Percentiles rank a stretch among this genome's conserved stretches.
phyloP scores from a whole-genome alignment of 768 basidiomycete genomes.

The Phylloporus scabripes region DNA sequence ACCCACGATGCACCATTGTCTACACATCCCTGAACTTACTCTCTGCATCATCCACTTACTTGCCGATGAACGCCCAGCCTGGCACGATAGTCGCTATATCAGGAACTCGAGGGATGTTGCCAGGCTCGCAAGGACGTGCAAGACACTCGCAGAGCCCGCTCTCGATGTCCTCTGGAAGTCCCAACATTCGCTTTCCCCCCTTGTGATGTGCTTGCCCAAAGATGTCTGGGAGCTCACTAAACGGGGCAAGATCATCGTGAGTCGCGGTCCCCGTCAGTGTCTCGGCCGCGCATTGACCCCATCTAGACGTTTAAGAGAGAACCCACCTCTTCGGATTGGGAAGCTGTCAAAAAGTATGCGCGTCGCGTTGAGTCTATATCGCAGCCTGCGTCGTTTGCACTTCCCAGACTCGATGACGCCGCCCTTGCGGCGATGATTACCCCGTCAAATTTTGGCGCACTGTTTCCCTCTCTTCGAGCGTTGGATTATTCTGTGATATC shows the following conservation, averaged over 20 bases:
- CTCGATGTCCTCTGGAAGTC: conserved; percentile 29
- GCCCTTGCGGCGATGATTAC: conserved; percentile 17
- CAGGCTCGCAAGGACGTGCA: conserved; percentile 27
- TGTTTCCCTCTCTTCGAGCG: conserved; percentile 24
- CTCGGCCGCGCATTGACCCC: background rate
- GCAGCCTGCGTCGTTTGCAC: conserved; percentile 16
- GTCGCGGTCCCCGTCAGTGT: background rate
- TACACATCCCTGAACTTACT: conserved; percentile 26
- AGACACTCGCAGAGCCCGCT: conserved; percentile 23
- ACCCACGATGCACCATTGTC: conserved; percentile 24
- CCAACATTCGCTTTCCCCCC: conserved; percentile 22
- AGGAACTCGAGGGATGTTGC: conserved; percentile 22
- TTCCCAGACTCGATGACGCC: conserved; percentile 24
- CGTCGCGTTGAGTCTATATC: conserved; percentile 20
- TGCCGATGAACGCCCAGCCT: conserved; percentile 15
- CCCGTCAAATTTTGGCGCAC: conserved; percentile 14
- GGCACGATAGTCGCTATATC: conserved; percentile 15
- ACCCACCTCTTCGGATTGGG: conserved; percentile 20
- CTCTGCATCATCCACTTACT: conserved; percentile 23
- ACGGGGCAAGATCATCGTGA: conserved; percentile 19
- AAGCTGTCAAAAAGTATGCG: conserved; percentile 18
- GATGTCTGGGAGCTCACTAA: conserved; percentile 21
- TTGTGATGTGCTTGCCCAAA: conserved; percentile 9
- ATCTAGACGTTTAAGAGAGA: conserved; percentile 20
- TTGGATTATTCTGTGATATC: conserved; percentile 28